Percentiles rank a stretch among this genome's conserved stretches.
Evolutionary conservation across 2,329 filamentous ascomycete species (phyloP).

Genomic region (Sordariomycetes sp.): DNA sequence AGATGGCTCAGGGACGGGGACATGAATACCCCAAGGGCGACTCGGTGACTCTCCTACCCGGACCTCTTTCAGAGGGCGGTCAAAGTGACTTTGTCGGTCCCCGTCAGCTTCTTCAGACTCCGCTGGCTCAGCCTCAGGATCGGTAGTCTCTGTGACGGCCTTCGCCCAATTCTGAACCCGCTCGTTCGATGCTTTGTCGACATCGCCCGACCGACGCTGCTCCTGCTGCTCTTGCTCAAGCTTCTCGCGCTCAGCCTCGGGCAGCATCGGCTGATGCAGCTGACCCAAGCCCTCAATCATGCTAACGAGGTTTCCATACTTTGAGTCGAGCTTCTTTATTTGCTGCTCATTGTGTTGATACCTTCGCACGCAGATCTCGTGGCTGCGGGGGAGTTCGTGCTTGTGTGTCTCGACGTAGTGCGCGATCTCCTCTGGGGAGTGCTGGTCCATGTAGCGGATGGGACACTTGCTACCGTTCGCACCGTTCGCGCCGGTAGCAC

Average conservation of each 20-base stretch:
- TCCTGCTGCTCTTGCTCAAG: slow-evolving; percentile 40
- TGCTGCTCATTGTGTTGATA: slow-evolving; percentile 83
- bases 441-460: slow-evolving; percentile 85
- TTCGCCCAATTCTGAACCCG: slow-evolving; percentile 83
- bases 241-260: too few species aligned
- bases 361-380: slow-evolving; percentile 82
- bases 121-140: slow-evolving; percentile 20
- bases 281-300: slow-evolving; percentile 89
- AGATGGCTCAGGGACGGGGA: slow-evolving; percentile 49
- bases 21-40: slow-evolving; percentile 83
- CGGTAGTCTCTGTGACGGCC: slow-evolving; percentile 51
- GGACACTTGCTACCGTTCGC: slow-evolving; percentile 64
- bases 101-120: slow-evolving; percentile 29
- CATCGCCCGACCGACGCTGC: slow-evolving; percentile 31
- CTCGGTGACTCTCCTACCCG: slow-evolving; percentile 91
- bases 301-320: slow-evolving; percentile 83
- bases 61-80: slow-evolving; percentile 77
- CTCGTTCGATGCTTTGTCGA: slow-evolving; percentile 50
- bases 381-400: slow-evolving; percentile 86
- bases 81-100: slow-evolving; percentile 66
- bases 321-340: slow-evolving; percentile 81
- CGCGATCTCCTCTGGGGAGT: slow-evolving; percentile 87
- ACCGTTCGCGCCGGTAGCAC: slow-evolving; percentile 35
- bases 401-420: slow-evolving; percentile 93
- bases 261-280: slow-evolving; percentile 82